Evolutionary conservation across 1,284 basidiomycete species (phyloP).

Genomic region (Ganoderma boninense): DNA sequence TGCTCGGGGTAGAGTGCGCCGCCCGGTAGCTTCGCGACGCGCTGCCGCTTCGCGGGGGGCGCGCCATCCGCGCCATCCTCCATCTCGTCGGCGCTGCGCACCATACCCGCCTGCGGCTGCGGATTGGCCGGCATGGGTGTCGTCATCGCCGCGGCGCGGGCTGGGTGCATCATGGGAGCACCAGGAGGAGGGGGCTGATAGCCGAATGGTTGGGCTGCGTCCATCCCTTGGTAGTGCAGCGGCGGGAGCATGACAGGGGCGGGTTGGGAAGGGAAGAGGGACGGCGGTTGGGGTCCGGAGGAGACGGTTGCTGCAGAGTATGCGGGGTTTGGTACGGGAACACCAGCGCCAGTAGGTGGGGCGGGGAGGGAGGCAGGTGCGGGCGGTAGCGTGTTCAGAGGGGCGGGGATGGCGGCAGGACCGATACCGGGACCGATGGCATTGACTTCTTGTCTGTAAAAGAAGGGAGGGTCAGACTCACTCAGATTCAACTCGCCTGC

Average conservation of each 20-base stretch:
- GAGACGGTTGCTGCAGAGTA: constrained; percentile 81
- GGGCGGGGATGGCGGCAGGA: constrained; percentile 73
- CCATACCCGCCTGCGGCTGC: constrained; percentile 66
- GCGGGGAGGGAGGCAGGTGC: constrained; percentile 72
- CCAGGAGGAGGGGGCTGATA: constrained; percentile 68
- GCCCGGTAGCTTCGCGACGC: constrained; percentile 82
- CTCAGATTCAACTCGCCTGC: constrained; percentile 22
- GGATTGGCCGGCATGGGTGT: constrained; percentile 41
- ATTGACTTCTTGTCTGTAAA: constrained; percentile 68
- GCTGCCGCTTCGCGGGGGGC: constrained; percentile 84
- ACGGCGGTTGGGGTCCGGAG: constrained; percentile 83
- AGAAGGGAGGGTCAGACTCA: constrained; percentile 26
- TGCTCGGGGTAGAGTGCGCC: constrained; percentile 83
- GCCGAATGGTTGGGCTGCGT: constrained; percentile 79
- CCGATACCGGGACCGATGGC: constrained; percentile 88
- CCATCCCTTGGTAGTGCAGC: constrained; percentile 81
- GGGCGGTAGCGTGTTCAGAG: constrained; percentile 65
- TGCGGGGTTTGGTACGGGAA: constrained; percentile 53
- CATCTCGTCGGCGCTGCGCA: constrained; percentile 83
- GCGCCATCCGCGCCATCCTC: constrained; percentile 67
- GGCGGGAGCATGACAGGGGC: constrained; percentile 84
- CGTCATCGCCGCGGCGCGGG: constrained; percentile 47
- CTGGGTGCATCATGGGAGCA: constrained; percentile 43
- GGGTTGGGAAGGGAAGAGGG: constrained; percentile 62
- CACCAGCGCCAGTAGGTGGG: constrained; percentile 54